Evolutionary conservation across 768 basidiomycete species (phyloP), one percentile per base, ranked within the genome.

Genomic region (Lactarius psammicola): DNA sequence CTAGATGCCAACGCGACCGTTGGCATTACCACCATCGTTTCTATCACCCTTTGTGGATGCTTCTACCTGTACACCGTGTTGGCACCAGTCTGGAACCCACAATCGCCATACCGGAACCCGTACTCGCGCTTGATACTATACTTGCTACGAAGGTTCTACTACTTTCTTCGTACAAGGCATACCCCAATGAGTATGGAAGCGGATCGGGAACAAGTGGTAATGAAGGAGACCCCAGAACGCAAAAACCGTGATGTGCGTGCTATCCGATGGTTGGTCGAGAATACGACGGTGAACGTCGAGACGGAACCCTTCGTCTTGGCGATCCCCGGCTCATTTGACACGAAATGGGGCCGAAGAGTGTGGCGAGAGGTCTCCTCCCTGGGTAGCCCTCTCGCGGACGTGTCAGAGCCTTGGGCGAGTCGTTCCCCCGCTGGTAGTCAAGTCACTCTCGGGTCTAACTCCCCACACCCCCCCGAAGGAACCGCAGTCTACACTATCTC

Each of bases 271-370:
- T 49, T 64, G 30, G 18, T 51, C 13, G 34, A 58, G 11, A 51
- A 31, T 11, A 38, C 38, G 1, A 36, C 26, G 10, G 34, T 26
- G 34, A 49, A n/a, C 10, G 30, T 17, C 46, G 56, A 58, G 4
- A 18, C 28, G 28, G 49, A 64, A 15, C 2, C 20, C 6, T 57
- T 64, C 9, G 36, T n/a, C 0, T 30, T 51, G 36, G 56, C 57
- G 5, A 64, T 64, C 7, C 34, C 62, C 6, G 56, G 56, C 11
- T 57, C 56, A 8, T 63, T 63, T 6, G 10, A 49, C 34, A 20
- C 30, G 13, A 7, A 53, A 20, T 64, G 63, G 56, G 56, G 63
- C 4, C 18, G 0, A 40, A 6, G 42, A 0, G 63, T 64, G 3
- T 64, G 63, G 63, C 40, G 40, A 40, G 34, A 4, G 5, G 57